A percentile compares a stretch with the other conserved stretches of the same genome.
phyloP scores from a whole-genome alignment of 2,329 filamentous ascomycete species.

The Colletotrichum tanaceti region DNA sequence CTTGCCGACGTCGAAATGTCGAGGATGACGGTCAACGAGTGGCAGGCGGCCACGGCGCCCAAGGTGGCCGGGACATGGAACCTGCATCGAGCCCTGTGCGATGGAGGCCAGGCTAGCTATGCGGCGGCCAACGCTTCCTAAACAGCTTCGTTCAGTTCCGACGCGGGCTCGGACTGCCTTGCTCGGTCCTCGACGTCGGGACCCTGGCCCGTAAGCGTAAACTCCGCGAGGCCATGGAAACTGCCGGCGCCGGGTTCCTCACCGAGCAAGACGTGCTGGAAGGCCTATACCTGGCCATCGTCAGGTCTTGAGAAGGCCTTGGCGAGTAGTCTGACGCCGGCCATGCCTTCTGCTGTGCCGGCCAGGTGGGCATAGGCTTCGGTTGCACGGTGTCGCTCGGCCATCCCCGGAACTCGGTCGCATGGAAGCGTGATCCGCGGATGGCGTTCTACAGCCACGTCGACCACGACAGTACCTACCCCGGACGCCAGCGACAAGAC shows the following conservation, averaged over 20 bases:
- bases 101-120: slow-evolving; percentile 51
- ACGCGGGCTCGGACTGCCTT: slow-evolving; percentile 47
- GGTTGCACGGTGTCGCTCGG: too few relatives aligned
- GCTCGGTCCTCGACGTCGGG: too few relatives aligned
- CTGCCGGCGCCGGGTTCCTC: too few relatives aligned
- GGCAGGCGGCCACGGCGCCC: slow-evolving; percentile 43
- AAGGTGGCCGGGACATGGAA: slow-evolving; percentile 52
- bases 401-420: slow-evolving; percentile 53
- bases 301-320: too few relatives aligned
- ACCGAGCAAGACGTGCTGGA: too few relatives aligned
- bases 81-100: slow-evolving; percentile 46
- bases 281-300: too few relatives aligned
- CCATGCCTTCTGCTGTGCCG: too few relatives aligned
- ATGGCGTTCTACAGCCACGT: background rate
- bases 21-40: slow-evolving; percentile 50
- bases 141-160: slow-evolving; percentile 53
- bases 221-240: too few relatives aligned
- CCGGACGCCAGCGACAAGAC: background rate
- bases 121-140: slow-evolving; percentile 54
- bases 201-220: too few relatives aligned
- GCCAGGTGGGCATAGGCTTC: too few relatives aligned
- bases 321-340: too few relatives aligned
- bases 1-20: slow-evolving; percentile 23
- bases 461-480: background rate
- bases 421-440: slow-evolving; percentile 43